A percentile compares a stretch with the other conserved stretches of the same genome.
phyloP scores from a whole-genome alignment of 148 eudicot species.

The Vaccinium vitisidaea region DNA sequence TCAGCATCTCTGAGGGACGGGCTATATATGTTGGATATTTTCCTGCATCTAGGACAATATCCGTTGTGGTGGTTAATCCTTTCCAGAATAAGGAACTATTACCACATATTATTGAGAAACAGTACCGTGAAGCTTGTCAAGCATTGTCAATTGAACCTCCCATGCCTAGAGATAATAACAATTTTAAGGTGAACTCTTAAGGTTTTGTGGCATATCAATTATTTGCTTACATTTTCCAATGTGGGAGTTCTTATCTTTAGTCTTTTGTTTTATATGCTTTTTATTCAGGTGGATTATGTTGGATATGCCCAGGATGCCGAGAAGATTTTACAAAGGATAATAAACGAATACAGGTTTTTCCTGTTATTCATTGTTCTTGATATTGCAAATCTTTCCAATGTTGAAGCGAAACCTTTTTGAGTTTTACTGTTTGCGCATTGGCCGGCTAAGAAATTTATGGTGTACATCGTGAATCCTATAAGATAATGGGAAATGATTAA shows the following conservation, averaged over 20 bases:
- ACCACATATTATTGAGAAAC: constrained; percentile 69
- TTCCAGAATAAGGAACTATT: constrained; percentile 75
- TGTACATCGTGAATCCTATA: not conserved
- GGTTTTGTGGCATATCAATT: not conserved
- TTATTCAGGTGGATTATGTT: constrained; percentile 81
- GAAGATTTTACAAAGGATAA: constrained; percentile 58
- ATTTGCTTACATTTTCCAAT: not conserved
- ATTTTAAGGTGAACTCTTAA: constrained; percentile 57
- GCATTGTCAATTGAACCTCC: constrained; percentile 61
- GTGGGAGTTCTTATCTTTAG: constrained; percentile 19
- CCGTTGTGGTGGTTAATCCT: constrained; percentile 79
- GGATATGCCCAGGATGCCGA: constrained; percentile 72
- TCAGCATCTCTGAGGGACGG: constrained; percentile 82
- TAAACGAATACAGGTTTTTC: constrained; percentile 67
- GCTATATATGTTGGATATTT: constrained; percentile 82
- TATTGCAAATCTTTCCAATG: not conserved
- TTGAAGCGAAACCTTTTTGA: not conserved
- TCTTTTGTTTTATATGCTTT: constrained; percentile 14
- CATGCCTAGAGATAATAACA: constrained; percentile 46
- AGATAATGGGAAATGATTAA: not conserved
- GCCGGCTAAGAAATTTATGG: not conserved
- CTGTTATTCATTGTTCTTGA: constrained; percentile 4
- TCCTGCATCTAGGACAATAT: constrained; percentile 67
- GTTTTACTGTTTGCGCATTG: not conserved
- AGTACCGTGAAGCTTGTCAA: constrained; percentile 81